Percentiles rank a stretch among this genome's conserved stretches.
Evolutionary conservation across 257 asterid species (phyloP).

Genomic region (Solanum bukasovii): DNA sequence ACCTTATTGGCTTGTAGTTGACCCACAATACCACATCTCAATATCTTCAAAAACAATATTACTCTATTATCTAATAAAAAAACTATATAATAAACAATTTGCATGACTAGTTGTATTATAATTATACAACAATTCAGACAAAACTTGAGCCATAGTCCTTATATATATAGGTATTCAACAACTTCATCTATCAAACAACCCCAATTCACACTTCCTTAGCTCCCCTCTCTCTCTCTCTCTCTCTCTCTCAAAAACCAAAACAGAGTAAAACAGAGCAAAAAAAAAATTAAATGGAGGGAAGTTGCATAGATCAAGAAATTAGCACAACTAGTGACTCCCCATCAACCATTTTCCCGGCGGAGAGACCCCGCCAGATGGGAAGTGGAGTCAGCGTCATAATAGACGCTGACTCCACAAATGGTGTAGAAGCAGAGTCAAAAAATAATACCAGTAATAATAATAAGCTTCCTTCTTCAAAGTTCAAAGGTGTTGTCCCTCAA

Average conservation of each 20-base stretch:
- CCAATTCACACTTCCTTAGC: not conserved
- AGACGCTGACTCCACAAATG: slow-evolving; percentile 33
- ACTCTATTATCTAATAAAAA: not conserved
- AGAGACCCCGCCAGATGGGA: slow-evolving; percentile 34
- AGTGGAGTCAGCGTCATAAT: slow-evolving; percentile 50
- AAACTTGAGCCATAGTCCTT: not conserved
- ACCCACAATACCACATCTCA: slow-evolving; percentile 48
- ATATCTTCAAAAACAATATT: slow-evolving; percentile 1
- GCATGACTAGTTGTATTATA: not conserved
- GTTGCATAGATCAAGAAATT: slow-evolving; percentile 33
- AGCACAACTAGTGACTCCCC: slow-evolving; percentile 41
- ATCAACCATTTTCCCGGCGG: slow-evolving; percentile 17
- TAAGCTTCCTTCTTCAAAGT: slow-evolving; percentile 69
- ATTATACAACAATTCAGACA: not conserved
- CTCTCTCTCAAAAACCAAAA: not conserved
- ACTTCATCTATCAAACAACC: not conserved
- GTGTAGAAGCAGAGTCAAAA: slow-evolving; percentile 59
- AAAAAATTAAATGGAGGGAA: slow-evolving; percentile 36
- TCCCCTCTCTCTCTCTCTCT: not conserved
- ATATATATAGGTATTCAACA: not conserved
- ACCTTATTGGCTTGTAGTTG: slow-evolving; percentile 33
- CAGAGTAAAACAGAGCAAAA: not conserved
- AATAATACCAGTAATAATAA: not conserved
- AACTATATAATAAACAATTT: not conserved
- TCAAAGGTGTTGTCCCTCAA: slow-evolving; percentile 93